Base-by-base conservation (phyloP, 2,329 filamentous ascomycete species). In the Aspergillus hiratsukae region DNA sequence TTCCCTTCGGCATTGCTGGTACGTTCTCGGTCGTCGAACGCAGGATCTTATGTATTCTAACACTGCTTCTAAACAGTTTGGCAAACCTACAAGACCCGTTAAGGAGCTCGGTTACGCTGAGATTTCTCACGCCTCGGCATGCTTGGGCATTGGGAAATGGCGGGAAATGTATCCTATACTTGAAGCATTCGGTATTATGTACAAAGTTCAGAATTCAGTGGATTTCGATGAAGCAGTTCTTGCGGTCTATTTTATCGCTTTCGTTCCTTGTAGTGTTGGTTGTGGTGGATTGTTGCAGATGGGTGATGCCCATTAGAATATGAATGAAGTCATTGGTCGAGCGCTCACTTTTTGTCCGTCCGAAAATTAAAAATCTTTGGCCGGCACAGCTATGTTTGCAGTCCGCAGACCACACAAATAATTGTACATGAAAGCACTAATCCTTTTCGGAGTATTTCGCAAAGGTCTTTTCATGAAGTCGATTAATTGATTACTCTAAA, bases 1-100 rank as follows among this genome's bases (percentile, higher is more conserved):
- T 80, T 61, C 84, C 84, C 54, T 86, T 87, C 75, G 80, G 74
- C 72, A 80, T 87, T 76, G 84, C 84, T 69, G 81, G 85, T 87
- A 81, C 79, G 83, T 65, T 63, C 49, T 37, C 57, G 48, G 53
- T 54, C 21, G 9, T 27, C 46, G 23, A 31, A 8, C 27, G 17
- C 7, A 14, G 10, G 25, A 14, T 27, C 10, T 25, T 35, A 6
- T 49, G 21, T 40, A 10, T 21, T 37, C 64, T 69, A 59, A 73
- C 69, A 66, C 67, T 52, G 54, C 49, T 14, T 37, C 35, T 53
- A 43, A 50, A 57, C 71, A 87, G 85, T 85, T 71, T 87, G 84
- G 84, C 85, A 87, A 78, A 84, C 81, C 61, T 80, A 84, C 75
- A 87, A 87, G 81, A 84, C 83, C 76, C 69, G 67, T 61, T 74